These are phyloP conservation scores for Phytophthora crassamura DNA, from an alignment of 352 stramenopile species.

Conservation along the genomic window DNA sequence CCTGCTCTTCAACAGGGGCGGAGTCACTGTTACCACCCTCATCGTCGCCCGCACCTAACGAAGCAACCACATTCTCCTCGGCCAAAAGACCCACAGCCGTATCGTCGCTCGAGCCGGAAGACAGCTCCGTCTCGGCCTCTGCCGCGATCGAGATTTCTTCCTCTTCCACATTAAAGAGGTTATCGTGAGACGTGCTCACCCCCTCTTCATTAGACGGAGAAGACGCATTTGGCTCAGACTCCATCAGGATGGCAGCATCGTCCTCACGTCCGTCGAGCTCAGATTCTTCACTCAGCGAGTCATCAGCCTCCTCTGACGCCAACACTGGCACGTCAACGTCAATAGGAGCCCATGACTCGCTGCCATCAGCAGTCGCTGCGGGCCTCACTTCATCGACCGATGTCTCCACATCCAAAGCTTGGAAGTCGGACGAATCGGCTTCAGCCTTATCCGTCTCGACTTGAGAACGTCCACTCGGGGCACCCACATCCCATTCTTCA, in stretches of 20 bases:
- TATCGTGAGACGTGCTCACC: conserved; percentile 1
- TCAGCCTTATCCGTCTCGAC: background rate
- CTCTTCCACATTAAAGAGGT: background rate
- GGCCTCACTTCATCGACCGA: conserved; percentile 5
- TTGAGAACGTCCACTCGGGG: too few relatives aligned
- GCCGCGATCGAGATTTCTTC: background rate
- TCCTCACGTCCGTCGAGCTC: background rate
- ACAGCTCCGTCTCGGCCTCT: conserved; percentile 2
- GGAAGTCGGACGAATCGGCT: background rate
- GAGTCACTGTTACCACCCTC: background rate
- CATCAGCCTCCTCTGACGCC: background rate
- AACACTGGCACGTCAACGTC: conserved; percentile 1
- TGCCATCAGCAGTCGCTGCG: background rate
- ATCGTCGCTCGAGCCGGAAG: conserved; percentile 3
- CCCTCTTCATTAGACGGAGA: conserved; percentile 8
- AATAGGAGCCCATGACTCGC: background rate
- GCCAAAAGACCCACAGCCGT: background rate
- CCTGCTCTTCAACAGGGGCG: background rate
- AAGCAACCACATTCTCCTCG: background rate
- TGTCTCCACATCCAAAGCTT: conserved; percentile 15
- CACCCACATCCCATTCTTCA: background rate
- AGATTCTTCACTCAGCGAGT: conserved; percentile 5
- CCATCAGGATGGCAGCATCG: background rate
- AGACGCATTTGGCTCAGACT: conserved; percentile 1
- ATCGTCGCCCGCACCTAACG: background rate